phyloP scores from a whole-genome alignment of 805 yeast genomes.

The fission yeast (Schizosaccharomyces pombe) region DNA sequence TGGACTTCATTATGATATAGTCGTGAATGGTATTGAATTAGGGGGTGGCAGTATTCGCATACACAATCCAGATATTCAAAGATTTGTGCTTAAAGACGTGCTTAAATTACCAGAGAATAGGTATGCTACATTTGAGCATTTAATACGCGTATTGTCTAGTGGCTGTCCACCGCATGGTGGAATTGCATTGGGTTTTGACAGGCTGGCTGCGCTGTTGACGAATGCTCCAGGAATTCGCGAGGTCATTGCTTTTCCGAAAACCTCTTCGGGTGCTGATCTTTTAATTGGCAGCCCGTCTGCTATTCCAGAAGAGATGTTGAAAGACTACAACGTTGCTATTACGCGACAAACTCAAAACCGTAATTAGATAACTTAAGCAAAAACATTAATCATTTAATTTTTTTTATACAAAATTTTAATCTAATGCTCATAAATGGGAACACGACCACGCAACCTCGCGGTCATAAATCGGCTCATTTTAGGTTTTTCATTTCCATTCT shows the following conservation, averaged over 20 bases:
- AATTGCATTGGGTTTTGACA: conserved; percentile 79
- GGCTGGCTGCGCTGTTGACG: conserved; percentile 76
- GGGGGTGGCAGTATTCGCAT: conserved; percentile 96
- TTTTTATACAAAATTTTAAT: too few relatives aligned
- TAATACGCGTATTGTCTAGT: conserved; percentile 52
- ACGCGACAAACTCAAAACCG: background rate
- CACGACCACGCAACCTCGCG: background rate
- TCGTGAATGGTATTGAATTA: conserved; percentile 77
- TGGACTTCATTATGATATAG: conserved; percentile 89
- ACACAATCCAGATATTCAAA: conserved; percentile 64
- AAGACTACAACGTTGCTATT: conserved; percentile 20
- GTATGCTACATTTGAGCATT: conserved; percentile 56
- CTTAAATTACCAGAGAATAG: conserved; percentile 32
- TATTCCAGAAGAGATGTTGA: conserved; percentile 29
- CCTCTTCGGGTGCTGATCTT: conserved; percentile 65
- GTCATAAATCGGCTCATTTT: background rate
- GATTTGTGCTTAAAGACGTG: conserved; percentile 41
- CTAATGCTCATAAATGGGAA: too few relatives aligned
- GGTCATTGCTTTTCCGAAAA: conserved; percentile 90
- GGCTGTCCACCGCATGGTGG: conserved; percentile 99
- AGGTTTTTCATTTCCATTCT: background rate
- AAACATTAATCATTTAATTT: too few relatives aligned
- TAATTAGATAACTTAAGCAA: too few relatives aligned
- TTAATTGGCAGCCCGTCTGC: conserved; percentile 68
- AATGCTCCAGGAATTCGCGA: conserved; percentile 62